phyloP scores from a whole-genome alignment of 78 protist species.

The Neovahlkampfia damariscottae region DNA sequence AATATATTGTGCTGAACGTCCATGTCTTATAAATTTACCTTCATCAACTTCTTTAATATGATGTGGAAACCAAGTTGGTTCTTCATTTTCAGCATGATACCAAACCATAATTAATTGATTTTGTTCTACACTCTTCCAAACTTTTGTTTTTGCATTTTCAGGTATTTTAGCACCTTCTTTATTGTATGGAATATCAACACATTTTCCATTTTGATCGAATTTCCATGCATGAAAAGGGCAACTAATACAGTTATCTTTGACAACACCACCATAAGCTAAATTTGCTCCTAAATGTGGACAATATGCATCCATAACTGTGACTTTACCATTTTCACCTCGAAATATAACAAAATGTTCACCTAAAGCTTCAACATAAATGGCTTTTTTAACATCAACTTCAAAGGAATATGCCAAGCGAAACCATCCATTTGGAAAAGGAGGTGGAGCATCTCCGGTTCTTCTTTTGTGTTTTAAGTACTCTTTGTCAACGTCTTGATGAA shows the following conservation, averaged over 20 bases:
- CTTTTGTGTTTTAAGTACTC: too few species aligned
- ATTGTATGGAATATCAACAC: slow-evolving; percentile 6
- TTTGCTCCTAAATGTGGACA: slow-evolving; percentile 49
- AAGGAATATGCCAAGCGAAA: neutral
- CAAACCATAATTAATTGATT: neutral
- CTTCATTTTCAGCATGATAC: slow-evolving; percentile 17
- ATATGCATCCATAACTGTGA: slow-evolving; percentile 29
- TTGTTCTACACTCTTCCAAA: neutral
- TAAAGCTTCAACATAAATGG: neutral
- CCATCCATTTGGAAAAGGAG: slow-evolving; percentile 25
- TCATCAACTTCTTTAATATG: too few species aligned
- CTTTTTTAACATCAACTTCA: neutral
- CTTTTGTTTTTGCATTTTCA: neutral
- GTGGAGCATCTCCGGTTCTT: slow-evolving; percentile 2
- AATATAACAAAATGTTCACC: slow-evolving; percentile 16
- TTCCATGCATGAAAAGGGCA: slow-evolving; percentile 38
- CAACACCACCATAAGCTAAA: slow-evolving; percentile 22
- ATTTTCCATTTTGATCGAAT: slow-evolving; percentile 17
- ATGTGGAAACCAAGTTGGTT: neutral
- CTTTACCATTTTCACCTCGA: slow-evolving; percentile 10
- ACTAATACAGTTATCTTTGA: slow-evolving; percentile 16
- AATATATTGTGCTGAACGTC: neutral
- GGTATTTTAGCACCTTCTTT: neutral
- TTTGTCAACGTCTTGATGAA: too few species aligned
- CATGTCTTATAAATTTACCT: neutral